Evolutionary conservation across 106 monocot species (phyloP), one percentile per base, ranked within the genome.

Genomic region (Posidonia australis): DNA sequence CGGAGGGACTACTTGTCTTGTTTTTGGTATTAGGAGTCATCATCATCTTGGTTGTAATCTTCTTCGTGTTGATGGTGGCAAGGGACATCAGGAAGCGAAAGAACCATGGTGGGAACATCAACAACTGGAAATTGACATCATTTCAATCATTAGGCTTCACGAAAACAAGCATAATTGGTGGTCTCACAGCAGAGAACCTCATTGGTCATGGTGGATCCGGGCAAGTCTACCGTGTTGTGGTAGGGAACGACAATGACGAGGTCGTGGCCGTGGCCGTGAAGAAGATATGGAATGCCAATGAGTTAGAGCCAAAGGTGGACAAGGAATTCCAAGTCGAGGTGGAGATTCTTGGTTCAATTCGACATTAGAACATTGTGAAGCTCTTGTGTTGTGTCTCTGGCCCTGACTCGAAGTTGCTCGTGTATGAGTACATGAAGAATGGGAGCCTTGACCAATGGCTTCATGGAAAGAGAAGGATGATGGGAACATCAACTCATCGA

Each of bases 371-470:
- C 70, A 84, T 93, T 13, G 85, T 93, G 22, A 86, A 84, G 52
- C 79, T 93, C 5, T 60, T 80, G 10, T 89, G 89, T 65, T 86
- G 81, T 79, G 57, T 93, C 53, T 83, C 93, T 0, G 58, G 79
- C 46, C 19, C 27, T 0, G 72, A 85, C n/a, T 67, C 75, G 25
- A 89, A 86, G 77, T 67, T 93, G 21, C 68, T 93, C 7, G 89
- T 93, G 20, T 93, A 86, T 77, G 89, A 93, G 70, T 86, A 89
- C 79, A 77, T 93, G 79, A 58, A 71, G 52, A 89, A 89, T 14
- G 81, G 89, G 5, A 89, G 89, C 58, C 65, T 93, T 18, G 57
- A 83, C 56, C n/a, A 58, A 18, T 89, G 85, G 88, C 68, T 93
- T 9, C 93, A 89, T 47, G n/a, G n/a, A n/a, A 77, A 62, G 36